Percentiles rank a stretch among this genome's conserved stretches.
Evolutionary conservation across 2,329 filamentous ascomycete genomes (phyloP).

Genomic region (Penicillium janthinellum): DNA sequence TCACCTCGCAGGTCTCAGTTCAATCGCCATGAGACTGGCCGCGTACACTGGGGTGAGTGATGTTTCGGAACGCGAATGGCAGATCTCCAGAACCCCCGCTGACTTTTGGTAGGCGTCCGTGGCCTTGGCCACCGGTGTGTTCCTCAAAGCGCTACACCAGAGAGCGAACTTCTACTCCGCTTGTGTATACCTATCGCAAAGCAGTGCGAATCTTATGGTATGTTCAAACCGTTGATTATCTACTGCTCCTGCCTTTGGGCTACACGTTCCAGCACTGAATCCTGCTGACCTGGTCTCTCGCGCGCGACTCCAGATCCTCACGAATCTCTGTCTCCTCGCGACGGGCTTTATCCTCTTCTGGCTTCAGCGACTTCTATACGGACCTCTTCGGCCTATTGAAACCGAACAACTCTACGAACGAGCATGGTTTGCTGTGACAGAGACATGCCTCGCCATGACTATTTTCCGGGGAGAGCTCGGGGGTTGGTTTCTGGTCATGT

Average conservation of each 20-base stretch:
- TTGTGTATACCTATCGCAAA: slow-evolving; percentile 94
- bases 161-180: slow-evolving; percentile 98
- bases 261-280: slow-evolving; percentile 8
- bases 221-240: slow-evolving; percentile 30
- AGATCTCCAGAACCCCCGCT: slow-evolving; percentile 10
- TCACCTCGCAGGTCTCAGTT: slow-evolving; percentile 26
- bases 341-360: slow-evolving; percentile 81
- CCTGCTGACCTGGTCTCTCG: slow-evolving; percentile 7
- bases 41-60: slow-evolving; percentile 55
- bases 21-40: slow-evolving; percentile 50
- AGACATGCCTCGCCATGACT: slow-evolving; percentile 96
- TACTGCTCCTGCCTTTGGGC: not conserved
- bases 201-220: slow-evolving; percentile 92
- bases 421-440: slow-evolving; percentile 96
- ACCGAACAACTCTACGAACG: slow-evolving; percentile 97
- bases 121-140: slow-evolving; percentile 78
- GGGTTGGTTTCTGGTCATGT: slow-evolving; percentile 95
- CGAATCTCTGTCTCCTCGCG: slow-evolving; percentile 83
- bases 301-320: slow-evolving; percentile 67
- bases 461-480: slow-evolving; percentile 96
- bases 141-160: slow-evolving; percentile 90
- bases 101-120: slow-evolving; percentile 66
- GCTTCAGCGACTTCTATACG: slow-evolving; percentile 87
- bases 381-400: slow-evolving; percentile 86
- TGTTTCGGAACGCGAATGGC: slow-evolving; percentile 1